A percentile compares a stretch with the other conserved stretches of the same genome.
Evolutionary conservation across 305 asterid species (phyloP).

Genomic region (Rubia balearica): DNA sequence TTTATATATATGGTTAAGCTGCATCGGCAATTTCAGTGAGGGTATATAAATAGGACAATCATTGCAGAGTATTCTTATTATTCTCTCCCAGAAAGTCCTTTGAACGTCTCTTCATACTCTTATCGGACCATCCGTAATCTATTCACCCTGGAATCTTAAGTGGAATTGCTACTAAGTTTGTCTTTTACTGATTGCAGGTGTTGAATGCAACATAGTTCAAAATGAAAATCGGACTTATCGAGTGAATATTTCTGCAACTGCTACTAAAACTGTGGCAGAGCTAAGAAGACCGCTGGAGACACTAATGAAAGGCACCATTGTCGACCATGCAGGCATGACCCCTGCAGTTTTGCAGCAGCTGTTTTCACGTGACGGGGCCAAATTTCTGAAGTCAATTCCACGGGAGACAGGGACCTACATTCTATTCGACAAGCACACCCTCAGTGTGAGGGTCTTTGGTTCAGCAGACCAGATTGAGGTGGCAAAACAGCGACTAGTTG

Average conservation of each 20-base stretch:
- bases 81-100: not conserved
- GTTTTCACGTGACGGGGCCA: slow-evolving; percentile 32
- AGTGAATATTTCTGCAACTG: slow-evolving; percentile 33
- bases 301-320: slow-evolving; percentile 33
- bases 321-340: slow-evolving; percentile 25
- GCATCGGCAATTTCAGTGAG: not conserved
- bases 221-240: slow-evolving; percentile 31
- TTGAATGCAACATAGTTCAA: slow-evolving; percentile 24
- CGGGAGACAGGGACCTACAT: slow-evolving; percentile 53
- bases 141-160: not conserved
- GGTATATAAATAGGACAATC: not conserved
- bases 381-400: slow-evolving; percentile 39
- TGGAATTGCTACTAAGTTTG: slow-evolving; percentile 16
- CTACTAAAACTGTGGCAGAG: slow-evolving; percentile 38
- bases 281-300: slow-evolving; percentile 32
- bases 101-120: not conserved
- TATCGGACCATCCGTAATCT: not conserved
- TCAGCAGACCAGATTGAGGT: slow-evolving; percentile 33
- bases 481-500: slow-evolving; percentile 44
- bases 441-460: slow-evolving; percentile 55
- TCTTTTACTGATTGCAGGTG: slow-evolving; percentile 22
- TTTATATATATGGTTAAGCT: not conserved
- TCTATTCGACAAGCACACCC: slow-evolving; percentile 57
- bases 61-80: not conserved
- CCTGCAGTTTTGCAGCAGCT: slow-evolving; percentile 28